A percentile compares a stretch with the other conserved stretches of the same genome.
phyloP scores from a whole-genome alignment of 2,329 filamentous ascomycete genomes.

The Rasamsonia emersonii region DNA sequence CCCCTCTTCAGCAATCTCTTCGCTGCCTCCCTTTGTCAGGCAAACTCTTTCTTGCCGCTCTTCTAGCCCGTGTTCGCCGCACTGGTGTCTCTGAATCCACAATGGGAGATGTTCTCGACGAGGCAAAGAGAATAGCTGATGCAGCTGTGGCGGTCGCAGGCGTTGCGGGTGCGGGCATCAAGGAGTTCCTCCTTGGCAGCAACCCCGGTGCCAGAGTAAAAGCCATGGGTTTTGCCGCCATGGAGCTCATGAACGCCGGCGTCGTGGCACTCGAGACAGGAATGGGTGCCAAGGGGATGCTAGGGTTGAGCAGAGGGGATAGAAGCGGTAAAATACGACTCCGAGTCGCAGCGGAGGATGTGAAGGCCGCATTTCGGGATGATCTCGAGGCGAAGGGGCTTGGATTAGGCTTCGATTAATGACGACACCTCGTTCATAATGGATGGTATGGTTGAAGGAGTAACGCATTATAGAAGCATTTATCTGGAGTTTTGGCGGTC shows the following conservation, averaged over 20 bases:
- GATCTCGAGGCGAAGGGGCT: constrained; percentile 79
- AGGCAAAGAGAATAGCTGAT: constrained; percentile 60
- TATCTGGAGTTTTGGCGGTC: too few species aligned
- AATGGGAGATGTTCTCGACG: constrained; percentile 81
- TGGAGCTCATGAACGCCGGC: constrained; percentile 78
- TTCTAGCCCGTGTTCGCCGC: constrained; percentile 68
- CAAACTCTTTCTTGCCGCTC: constrained; percentile 76
- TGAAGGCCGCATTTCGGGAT: constrained; percentile 77
- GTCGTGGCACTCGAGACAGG: constrained; percentile 68
- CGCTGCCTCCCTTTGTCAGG: constrained; percentile 70
- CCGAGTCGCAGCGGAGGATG: constrained; percentile 81
- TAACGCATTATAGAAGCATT: too few species aligned
- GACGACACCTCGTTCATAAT: constrained; percentile 2
- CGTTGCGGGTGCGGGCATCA: constrained; percentile 48
- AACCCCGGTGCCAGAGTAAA: constrained; percentile 38
- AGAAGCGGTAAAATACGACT: constrained; percentile 79
- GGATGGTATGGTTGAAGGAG: too few species aligned
- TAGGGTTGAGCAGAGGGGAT: constrained; percentile 53
- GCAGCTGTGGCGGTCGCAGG: constrained; percentile 37
- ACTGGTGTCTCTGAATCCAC: constrained; percentile 82
- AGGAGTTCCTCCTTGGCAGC: constrained; percentile 49
- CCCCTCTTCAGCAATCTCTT: constrained; percentile 82
- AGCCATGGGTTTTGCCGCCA: constrained; percentile 62
- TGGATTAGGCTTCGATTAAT: constrained; percentile 47
- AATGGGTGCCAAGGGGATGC: constrained; percentile 17